phyloP scores from a whole-genome alignment of 805 yeast genomes.

The Citeromyces nyonsensis region DNA sequence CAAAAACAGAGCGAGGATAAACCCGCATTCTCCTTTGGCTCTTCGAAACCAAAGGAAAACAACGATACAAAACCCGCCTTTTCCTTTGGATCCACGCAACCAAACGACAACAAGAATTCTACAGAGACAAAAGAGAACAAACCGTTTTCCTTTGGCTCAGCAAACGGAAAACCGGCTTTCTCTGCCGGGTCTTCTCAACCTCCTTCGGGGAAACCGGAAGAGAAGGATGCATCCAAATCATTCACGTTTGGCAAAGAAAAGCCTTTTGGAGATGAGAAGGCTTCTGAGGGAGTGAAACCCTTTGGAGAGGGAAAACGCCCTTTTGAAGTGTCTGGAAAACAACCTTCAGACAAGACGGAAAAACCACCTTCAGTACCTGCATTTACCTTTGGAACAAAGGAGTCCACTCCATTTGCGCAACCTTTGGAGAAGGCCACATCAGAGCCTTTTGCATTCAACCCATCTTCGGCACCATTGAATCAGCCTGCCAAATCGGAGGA shows the following conservation, averaged over 20 bases:
- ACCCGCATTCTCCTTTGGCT: conserved; percentile 1
- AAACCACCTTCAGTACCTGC: too few relatives aligned
- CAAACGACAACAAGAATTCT: neutral
- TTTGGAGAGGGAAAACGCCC: too few relatives aligned
- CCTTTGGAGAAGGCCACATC: neutral
- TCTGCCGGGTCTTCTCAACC: conserved; percentile 3
- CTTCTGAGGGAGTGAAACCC: neutral
- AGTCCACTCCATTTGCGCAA: neutral
- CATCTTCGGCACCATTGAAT: neutral
- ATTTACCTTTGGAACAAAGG: too few relatives aligned
- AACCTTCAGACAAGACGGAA: too few relatives aligned
- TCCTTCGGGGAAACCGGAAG: neutral
- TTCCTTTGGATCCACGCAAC: neutral
- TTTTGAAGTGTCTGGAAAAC: too few relatives aligned
- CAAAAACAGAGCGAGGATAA: neutral
- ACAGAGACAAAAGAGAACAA: neutral
- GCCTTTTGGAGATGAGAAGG: neutral
- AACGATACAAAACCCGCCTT: neutral
- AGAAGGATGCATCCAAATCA: neutral
- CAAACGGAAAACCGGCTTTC: conserved; percentile 4
- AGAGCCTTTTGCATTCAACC: neutral
- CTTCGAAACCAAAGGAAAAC: neutral
- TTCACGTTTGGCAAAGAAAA: neutral
- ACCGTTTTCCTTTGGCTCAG: conserved; percentile 2
- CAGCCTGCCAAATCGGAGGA: neutral